Conservation (phyloP, 768 basidiomycete species). For the Lepiota venenata region DNA sequence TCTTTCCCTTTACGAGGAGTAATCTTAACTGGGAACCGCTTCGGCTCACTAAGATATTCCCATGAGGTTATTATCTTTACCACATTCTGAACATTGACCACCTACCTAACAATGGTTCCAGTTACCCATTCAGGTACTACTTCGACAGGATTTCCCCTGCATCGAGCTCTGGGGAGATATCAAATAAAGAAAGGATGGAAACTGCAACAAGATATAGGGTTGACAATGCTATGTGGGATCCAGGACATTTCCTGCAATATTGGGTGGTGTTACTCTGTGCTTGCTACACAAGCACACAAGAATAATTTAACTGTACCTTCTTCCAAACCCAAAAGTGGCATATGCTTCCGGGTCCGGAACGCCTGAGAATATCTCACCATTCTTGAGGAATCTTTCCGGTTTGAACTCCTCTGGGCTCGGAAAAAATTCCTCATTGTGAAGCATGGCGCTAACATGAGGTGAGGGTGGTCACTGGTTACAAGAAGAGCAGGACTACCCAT, state of each 20-base stretch:
- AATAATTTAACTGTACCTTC: conserved; percentile 12
- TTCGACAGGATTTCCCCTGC: conserved; percentile 1
- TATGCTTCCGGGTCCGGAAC: conserved; percentile 20
- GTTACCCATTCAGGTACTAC: too few species aligned
- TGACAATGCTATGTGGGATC: neutral
- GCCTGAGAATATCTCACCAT: conserved; percentile 16
- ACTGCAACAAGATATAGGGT: conserved; percentile 3
- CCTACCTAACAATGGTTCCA: too few species aligned
- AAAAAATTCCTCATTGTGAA: conserved; percentile 17
- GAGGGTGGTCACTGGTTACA: neutral
- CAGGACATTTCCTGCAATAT: conserved; percentile 9
- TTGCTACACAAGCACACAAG: too few species aligned
- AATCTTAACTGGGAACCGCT: neutral
- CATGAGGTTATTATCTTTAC: neutral
- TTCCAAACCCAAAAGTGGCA: conserved; percentile 26
- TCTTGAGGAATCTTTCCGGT: conserved; percentile 18
- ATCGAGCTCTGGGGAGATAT: conserved; percentile 14
- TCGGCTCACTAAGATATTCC: neutral
- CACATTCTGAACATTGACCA: too few species aligned
- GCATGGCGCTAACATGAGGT: conserved; percentile 19
- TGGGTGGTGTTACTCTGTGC: too few species aligned
- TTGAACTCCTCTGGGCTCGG: conserved; percentile 18
- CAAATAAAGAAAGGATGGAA: conserved; percentile 13
- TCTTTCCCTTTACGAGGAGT: conserved; percentile 1
- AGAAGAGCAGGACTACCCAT: neutral